These are phyloP conservation scores for Lactifluus pinguis DNA, from an alignment of 768 basidiomycete species.

Conservation along the genomic window DNA sequence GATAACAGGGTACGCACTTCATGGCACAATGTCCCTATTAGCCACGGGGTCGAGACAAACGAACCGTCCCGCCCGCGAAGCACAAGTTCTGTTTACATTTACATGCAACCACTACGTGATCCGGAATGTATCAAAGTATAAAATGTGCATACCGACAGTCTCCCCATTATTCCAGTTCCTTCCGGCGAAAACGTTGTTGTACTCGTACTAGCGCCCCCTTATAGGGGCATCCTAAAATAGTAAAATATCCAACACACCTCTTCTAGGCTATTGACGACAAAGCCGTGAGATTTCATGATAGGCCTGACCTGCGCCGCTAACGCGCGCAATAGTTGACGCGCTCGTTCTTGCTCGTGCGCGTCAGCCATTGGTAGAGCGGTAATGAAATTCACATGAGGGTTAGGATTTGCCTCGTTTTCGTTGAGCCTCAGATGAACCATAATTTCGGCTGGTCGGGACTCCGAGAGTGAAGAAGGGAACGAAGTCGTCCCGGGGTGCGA, in stretches of 20 bases:
- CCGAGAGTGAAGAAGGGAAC: background rate
- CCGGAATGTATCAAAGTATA: slow-evolving; percentile 1
- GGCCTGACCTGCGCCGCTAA: slow-evolving; percentile 79
- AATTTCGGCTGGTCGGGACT: background rate
- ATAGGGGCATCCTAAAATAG: background rate
- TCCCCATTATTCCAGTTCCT: slow-evolving; percentile 84
- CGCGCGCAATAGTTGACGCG: slow-evolving; percentile 63
- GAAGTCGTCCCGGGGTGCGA: background rate
- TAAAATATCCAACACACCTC: slow-evolving; percentile 42
- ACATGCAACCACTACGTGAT: background rate
- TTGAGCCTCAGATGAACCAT: slow-evolving; percentile 77
- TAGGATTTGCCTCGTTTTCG: slow-evolving; percentile 61
- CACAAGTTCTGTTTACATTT: slow-evolving; percentile 51
- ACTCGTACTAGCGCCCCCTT: slow-evolving; percentile 49
- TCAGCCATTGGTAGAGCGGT: slow-evolving; percentile 40
- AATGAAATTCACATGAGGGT: slow-evolving; percentile 72
- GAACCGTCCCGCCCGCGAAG: slow-evolving; percentile 51
- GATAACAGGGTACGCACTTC: slow-evolving; percentile 44
- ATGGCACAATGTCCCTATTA: slow-evolving; percentile 75
- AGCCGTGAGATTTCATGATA: slow-evolving; percentile 73
- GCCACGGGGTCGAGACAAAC: slow-evolving; percentile 53
- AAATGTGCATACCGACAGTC: slow-evolving; percentile 46
- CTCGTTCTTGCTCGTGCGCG: slow-evolving; percentile 45
- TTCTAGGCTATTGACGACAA: slow-evolving; percentile 69
- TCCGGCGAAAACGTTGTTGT: slow-evolving; percentile 69